Conservation (phyloP, 1,284 basidiomycete species). For the Austroboletus olivaceoglutinosus region DNA sequence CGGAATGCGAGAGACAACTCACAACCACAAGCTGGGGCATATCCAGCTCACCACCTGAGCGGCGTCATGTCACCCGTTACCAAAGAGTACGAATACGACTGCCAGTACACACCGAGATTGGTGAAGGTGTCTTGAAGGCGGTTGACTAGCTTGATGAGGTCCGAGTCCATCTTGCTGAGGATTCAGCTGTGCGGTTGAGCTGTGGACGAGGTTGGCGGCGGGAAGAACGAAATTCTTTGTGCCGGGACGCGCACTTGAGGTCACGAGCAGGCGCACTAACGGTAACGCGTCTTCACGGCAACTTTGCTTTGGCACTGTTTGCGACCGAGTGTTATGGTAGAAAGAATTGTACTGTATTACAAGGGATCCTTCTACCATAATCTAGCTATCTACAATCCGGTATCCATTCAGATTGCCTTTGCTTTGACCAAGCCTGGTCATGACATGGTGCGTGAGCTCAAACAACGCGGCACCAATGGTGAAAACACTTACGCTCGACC, state of each 20-base stretch:
- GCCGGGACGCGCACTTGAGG: constrained; percentile 14
- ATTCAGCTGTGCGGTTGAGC: not conserved
- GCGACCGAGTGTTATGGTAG: constrained; percentile 10
- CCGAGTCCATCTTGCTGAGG: constrained; percentile 73
- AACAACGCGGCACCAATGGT: not conserved
- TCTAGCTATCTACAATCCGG: constrained; percentile 24
- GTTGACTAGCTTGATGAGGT: constrained; percentile 95
- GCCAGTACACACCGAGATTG: constrained; percentile 63
- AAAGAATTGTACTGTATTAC: constrained; percentile 6
- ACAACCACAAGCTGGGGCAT: constrained; percentile 85
- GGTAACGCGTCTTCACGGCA: constrained; percentile 37
- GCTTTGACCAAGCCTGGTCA: constrained; percentile 63
- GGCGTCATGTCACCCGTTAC: constrained; percentile 16
- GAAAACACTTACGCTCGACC: constrained; percentile 79
- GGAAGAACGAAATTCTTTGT: not conserved
- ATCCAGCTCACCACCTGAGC: constrained; percentile 75
- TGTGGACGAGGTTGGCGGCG: constrained; percentile 8
- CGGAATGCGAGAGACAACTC: constrained; percentile 29
- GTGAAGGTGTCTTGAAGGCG: constrained; percentile 89
- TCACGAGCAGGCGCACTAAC: constrained; percentile 10
- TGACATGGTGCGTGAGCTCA: constrained; percentile 12
- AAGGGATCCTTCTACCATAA: constrained; percentile 20
- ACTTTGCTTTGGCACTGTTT: constrained; percentile 33
- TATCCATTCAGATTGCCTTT: constrained; percentile 56
- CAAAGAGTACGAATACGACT: constrained; percentile 6